Evolutionary conservation across 179 eudicot genomes (phyloP), one percentile per base, ranked within the genome.

Genomic region (Beta corolliflora): DNA sequence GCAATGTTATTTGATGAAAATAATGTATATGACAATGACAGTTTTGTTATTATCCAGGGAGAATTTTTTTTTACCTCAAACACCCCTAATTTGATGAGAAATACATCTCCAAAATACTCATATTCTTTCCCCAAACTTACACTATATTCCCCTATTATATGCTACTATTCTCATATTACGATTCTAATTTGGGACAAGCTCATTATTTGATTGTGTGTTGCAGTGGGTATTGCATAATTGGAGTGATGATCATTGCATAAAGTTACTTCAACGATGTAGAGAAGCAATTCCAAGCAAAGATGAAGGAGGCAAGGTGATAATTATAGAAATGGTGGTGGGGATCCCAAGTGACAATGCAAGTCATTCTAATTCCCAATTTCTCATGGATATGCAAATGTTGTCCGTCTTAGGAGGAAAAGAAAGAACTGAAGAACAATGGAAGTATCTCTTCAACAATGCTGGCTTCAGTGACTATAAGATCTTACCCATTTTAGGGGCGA

Each of bases 361-460:
- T 18, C 21, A 79, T 12, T 41, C 54, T 1, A 50, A 72, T 4
- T 12, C 65, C 53, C 73, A 45, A 10, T 15, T 73, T 55, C 61
- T 73, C 14, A 53, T 68, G 4, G 86, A 85, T 50, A 75, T 88
- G 83, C 12, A 65, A 9, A 81, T 85, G 86, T 44, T 76, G 78
- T 70, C 65, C 9, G 0, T 18, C 1, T 2, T 41, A 0, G 52
- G 15, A 0, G 87, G 88, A 11, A 88, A 45, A 69, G 88, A 83
- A 59, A 83, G 90, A 60, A 85, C 16, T 1, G 78, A 79, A 64
- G 46, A 61, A 58, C 88, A 85, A 55, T 88, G 88, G 90, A 80
- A 71, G 7, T 81, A 79, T 18, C 52, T 85, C 14, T 85, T 87
- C 25, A 12, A 16, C 14, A 78, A 58, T 5, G 84, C 84, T 0